Evolutionary conservation across 1,284 basidiomycete species (phyloP).

Genomic region (Trametes pubescens): DNA sequence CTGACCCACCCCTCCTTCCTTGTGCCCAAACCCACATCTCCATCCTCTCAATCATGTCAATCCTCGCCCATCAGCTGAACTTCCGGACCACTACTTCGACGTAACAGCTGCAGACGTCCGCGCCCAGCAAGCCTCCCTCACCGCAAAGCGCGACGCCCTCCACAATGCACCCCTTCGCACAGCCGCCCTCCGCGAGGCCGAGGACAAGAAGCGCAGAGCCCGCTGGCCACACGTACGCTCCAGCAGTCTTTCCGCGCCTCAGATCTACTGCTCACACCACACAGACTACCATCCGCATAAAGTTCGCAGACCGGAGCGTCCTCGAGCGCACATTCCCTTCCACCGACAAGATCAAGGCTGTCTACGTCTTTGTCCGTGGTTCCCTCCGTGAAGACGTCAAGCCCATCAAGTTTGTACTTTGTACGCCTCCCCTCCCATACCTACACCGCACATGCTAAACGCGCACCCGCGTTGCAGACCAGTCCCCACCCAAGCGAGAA

Average conservation of each 20-base stretch:
- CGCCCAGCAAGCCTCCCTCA: conserved; percentile 69
- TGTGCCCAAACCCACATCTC: neutral
- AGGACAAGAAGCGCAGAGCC: conserved; percentile 65
- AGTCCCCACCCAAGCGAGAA: conserved; percentile 83
- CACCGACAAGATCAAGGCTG: conserved; percentile 75
- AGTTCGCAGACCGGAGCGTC: conserved; percentile 82
- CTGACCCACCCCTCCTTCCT: neutral
- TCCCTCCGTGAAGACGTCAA: conserved; percentile 76
- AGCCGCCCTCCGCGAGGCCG: conserved; percentile 71
- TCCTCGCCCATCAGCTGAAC: conserved; percentile 40
- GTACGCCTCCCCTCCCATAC: conserved; percentile 50
- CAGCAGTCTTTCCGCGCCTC: conserved; percentile 4
- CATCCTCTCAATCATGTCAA: neutral
- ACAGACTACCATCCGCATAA: conserved; percentile 83
- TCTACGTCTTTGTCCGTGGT: conserved; percentile 86
- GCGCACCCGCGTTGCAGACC: conserved; percentile 50
- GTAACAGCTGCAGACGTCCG: conserved; percentile 81
- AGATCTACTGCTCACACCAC: neutral
- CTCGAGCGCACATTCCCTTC: conserved; percentile 84
- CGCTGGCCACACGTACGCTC: conserved; percentile 77
- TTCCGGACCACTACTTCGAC: conserved; percentile 79
- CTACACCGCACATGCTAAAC: neutral
- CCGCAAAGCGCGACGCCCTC: conserved; percentile 71
- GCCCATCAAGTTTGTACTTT: conserved; percentile 82
- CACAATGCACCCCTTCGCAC: conserved; percentile 81